Evolutionary conservation across 306 rosid genomes (phyloP), one percentile per base, ranked within the genome.

Genomic region (Spatholobus suberectus): DNA sequence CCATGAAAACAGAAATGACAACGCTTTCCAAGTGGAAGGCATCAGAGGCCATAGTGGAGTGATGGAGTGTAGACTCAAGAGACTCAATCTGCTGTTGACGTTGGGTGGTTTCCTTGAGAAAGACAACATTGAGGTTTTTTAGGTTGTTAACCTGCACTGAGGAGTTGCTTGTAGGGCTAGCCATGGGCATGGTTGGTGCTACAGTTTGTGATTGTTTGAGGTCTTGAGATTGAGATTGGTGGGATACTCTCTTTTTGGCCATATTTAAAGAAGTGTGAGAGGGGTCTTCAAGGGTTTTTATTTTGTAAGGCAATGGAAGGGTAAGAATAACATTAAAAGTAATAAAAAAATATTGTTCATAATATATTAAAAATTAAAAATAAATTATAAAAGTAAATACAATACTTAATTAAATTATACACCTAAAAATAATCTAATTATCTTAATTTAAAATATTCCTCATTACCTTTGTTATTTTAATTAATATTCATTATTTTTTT

Each of bases 211-310:
- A 54, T 11, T 67, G 73, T 44, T 85, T 82, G 68, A 69, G 77
- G 41, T 73, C 72, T 5, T 79, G 23, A 37, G 91, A 4, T 5
- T 83, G n/a, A 1, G 85, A 35, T 4, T 35, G 32, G 40, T 58
- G 86, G 73, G 89, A 29, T 23, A 46, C 14, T 78, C 90, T 94
- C 91, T 89, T 94, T 78, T 87, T 94, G 63, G 95, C 95, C 95
- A 92, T 92, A 54, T 49, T 52, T 3, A 65, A 23, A n/a, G n/a
- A n/a, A n/a, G n/a, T n/a, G n/a, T n/a, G n/a, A 27, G 57, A 27
- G n/a, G 70, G 52, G 15, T 84, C 84, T 71, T 84, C 41, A 34
- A 73, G 87, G 86, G 89, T 83, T 78, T 70, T 68, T 26, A 29
- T 20, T 21, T 17, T 51, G n/a, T n/a, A 18, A 20, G 77, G 62